Conservation (phyloP, 78 protist species). For the Speleostelium caveatum region DNA sequence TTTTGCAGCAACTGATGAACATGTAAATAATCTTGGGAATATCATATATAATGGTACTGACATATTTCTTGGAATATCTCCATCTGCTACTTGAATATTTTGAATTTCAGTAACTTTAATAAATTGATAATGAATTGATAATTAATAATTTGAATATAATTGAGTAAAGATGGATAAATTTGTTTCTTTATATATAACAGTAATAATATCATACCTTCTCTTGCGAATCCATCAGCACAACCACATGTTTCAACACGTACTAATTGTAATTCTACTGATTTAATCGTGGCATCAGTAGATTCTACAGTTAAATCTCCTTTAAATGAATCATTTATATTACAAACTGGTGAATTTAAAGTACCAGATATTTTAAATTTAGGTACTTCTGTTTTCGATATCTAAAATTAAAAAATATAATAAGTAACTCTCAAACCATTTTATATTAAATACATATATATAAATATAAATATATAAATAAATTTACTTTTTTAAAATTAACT, state of each 20-base stretch:
- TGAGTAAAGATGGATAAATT: background rate
- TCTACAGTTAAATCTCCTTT: conserved; percentile 84
- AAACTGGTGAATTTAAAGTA: conserved; percentile 45
- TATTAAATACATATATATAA: background rate
- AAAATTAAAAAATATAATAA: too few species aligned
- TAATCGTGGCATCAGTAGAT: conserved; percentile 70
- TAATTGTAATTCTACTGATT: conserved; percentile 93
- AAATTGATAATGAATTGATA: background rate
- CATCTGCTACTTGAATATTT: conserved; percentile 92
- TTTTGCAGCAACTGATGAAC: conserved; percentile 80
- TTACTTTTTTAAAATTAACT: conserved; percentile 71
- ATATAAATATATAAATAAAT: background rate
- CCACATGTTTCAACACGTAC: conserved; percentile 94
- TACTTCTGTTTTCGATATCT: conserved; percentile 74
- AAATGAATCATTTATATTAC: conserved; percentile 87
- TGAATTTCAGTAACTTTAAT: conserved; percentile 77
- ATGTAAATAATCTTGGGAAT: conserved; percentile 96
- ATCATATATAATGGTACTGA: conserved; percentile 92
- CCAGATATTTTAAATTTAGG: conserved; percentile 91
- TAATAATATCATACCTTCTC: too few species aligned
- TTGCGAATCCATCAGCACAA: conserved; percentile 83
- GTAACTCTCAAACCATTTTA: background rate
- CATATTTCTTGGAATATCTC: conserved; percentile 86
- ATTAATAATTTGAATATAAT: background rate
- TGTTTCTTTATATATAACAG: conserved; percentile 8